A percentile compares a stretch with the other conserved stretches of the same genome.
Conservation (phyloP, 495 filamentous ascomycete genomes). For the Immersiella caudata region DNA sequence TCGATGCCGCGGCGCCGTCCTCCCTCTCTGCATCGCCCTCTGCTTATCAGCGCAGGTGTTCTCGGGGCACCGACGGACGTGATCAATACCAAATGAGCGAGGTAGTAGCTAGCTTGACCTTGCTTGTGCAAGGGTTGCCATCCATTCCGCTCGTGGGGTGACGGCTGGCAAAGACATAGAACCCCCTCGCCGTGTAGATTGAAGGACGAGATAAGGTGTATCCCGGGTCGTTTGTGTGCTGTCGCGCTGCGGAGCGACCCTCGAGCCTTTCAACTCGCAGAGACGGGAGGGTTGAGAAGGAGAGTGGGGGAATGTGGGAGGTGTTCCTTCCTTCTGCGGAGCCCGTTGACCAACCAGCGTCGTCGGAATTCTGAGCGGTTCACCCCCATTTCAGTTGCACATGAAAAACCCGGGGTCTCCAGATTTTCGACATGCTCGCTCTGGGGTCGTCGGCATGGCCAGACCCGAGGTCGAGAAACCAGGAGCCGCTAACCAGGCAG, state of each 20-base stretch:
- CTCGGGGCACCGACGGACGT: background rate
- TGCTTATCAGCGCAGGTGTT: background rate
- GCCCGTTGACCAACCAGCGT: background rate
- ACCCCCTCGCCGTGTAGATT: slow-evolving; percentile 4
- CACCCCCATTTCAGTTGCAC: background rate
- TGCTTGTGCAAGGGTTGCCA: background rate
- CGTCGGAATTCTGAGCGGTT: background rate
- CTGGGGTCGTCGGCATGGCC: background rate
- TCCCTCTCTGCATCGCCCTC: background rate
- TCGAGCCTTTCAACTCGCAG: background rate
- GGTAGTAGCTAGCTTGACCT: background rate
- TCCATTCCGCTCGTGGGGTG: slow-evolving; percentile 10
- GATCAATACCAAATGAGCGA: background rate
- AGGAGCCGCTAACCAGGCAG: slow-evolving; percentile 1
- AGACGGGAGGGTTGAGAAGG: background rate
- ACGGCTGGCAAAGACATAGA: background rate
- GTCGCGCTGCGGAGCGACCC: slow-evolving; percentile 16
- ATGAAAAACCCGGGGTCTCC: slow-evolving; percentile 8
- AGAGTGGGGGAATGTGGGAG: slow-evolving; percentile 6
- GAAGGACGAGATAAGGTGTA: slow-evolving; percentile 19
- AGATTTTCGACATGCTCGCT: background rate
- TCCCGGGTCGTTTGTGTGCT: background rate
- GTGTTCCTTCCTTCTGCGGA: slow-evolving; percentile 1
- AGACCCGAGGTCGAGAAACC: background rate
- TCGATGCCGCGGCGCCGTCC: background rate